Percentiles rank a stretch among this genome's conserved stretches.
Conservation (phyloP, 2,329 filamentous ascomycete genomes). For the Fusarium dlaminii region DNA sequence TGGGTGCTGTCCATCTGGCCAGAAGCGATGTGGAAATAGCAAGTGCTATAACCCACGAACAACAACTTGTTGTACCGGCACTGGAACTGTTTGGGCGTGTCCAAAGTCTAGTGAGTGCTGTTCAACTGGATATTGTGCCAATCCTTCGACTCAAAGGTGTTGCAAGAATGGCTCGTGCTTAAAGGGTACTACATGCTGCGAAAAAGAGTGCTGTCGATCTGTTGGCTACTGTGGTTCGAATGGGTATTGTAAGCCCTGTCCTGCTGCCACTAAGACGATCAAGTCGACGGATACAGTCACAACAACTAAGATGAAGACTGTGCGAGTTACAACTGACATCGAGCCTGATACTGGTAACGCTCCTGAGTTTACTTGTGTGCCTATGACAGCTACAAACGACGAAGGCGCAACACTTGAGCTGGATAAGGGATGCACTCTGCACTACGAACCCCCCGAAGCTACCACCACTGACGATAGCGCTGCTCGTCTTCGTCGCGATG, state of each 20-base stretch:
- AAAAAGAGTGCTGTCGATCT: background rate
- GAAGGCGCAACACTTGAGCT: background rate
- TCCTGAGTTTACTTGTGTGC: background rate
- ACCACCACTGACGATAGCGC: background rate
- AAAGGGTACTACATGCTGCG: constrained; percentile 3
- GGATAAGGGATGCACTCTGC: background rate
- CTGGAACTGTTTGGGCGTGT: constrained; percentile 1
- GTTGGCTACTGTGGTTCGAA: constrained; percentile 1
- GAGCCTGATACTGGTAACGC: constrained; percentile 12
- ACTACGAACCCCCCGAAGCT: background rate
- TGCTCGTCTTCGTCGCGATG: background rate
- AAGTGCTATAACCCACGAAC: constrained; percentile 11
- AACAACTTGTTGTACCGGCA: background rate
- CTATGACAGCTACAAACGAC: constrained; percentile 10
- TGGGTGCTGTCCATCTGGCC: background rate
- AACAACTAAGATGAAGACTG: background rate
- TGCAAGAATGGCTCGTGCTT: background rate
- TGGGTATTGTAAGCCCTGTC: constrained; percentile 6
- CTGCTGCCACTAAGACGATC: background rate
- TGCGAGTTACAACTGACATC: background rate
- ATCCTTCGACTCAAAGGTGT: background rate
- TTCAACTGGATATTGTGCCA: background rate
- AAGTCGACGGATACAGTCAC: constrained; percentile 1
- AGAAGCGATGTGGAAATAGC: constrained; percentile 6
- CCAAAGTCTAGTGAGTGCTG: background rate